Conservation (phyloP, 345 rosid species). For the Passiflora organensis region DNA sequence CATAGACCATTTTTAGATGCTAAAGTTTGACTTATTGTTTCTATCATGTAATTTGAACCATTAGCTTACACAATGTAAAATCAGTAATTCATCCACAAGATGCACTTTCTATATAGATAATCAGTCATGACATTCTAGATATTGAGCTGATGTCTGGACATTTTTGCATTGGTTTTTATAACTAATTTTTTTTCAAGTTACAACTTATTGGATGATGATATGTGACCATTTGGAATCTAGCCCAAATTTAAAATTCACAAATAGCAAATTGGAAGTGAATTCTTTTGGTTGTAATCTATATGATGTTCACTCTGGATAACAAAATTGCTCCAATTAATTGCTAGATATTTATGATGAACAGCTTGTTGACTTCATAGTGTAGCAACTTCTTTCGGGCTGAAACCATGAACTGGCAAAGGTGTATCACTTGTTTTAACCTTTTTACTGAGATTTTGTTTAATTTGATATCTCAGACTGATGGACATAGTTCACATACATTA, state of each 20-base stretch:
- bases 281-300: neutral
- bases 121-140: neutral
- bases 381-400: neutral
- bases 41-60: no score
- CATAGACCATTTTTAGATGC: neutral
- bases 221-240: no score
- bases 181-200: neutral
- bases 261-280: neutral
- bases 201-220: neutral
- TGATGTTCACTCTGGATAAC: neutral
- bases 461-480: conserved; percentile 48
- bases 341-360: conserved; percentile 1
- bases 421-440: neutral
- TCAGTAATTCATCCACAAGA: neutral
- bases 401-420: no score
- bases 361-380: neutral
- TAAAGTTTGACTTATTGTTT: neutral
- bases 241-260: neutral
- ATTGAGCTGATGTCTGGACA: neutral
- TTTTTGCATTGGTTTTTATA: no score
- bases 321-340: neutral
- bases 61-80: no score
- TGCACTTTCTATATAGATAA: neutral
- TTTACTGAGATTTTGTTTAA: conserved; percentile 2
- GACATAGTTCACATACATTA: conserved; percentile 75